Evolutionary conservation across 148 eudicot species (phyloP), one percentile per base, ranked within the genome.

Genomic region (Camellia japonica): DNA sequence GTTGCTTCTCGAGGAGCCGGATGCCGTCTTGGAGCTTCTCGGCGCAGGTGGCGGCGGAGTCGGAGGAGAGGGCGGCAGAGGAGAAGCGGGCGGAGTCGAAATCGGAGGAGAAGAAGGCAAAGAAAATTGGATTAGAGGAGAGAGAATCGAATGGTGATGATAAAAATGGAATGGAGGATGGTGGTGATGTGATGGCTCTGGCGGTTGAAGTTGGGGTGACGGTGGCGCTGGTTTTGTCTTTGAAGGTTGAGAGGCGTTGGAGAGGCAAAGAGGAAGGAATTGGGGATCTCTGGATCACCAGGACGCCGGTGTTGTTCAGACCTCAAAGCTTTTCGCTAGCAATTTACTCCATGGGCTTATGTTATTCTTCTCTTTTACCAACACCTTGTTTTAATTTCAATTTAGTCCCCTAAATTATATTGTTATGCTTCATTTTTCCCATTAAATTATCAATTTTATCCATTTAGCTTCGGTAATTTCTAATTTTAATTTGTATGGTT

Each of bases 21-120:
- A 92, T 89, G 67, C 89, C 93, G 5, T 90, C 83, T 44, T 90
- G 94, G 83, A 94, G 94, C 70, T 85, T 88, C 68, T 94, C 98
- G 80, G 93, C 92, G 71, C 92, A 85, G 78, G 96, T 74, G 47
- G 94, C 97, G 79, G 98, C 86, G 87, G 98, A 90, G 38, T 93
- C 94, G 68, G 98, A 87, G 85, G 98, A 92, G 77, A 94, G 97
- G 4, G 97, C 92, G 54, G 83, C 80, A 81, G 98, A 94, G 86
- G 98, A 94, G 91, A 94, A 94, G 11, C 80, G 87, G 65, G 90
- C 79, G 69, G 97, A 86, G 71, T 87, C 82, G 89, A 94, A 94
- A 63, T 80, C 80, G 0, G 91, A 78, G 65, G 96, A 92, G 85
- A 93, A 94, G 87, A 93, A 93, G 7, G 88, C 82, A 70, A 94